Evolutionary conservation across 345 rosid species (phyloP).

Genomic region (Heritiera fomes): DNA sequence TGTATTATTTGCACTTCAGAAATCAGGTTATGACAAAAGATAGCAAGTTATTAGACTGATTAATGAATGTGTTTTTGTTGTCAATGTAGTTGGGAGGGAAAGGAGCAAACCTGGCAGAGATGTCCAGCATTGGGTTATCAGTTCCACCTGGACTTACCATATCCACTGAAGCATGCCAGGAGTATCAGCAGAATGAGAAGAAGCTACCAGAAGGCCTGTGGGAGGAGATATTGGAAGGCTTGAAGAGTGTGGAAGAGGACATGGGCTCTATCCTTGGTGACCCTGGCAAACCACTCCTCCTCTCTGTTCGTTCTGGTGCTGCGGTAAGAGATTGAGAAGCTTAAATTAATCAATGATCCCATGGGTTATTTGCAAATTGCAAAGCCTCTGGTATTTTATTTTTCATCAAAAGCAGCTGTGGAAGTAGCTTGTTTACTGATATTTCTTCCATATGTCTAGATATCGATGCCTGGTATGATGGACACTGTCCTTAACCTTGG

Average conservation of each 20-base stretch:
- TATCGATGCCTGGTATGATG: constrained; percentile 99
- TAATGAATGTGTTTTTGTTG: constrained; percentile 3
- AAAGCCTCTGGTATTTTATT: neutral
- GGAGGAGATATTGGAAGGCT: constrained; percentile 73
- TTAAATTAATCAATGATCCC: neutral
- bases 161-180: constrained; percentile 91
- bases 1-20: neutral
- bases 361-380: neutral
- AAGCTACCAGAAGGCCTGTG: constrained; percentile 67
- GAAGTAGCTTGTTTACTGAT: neutral
- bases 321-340: constrained; percentile 55
- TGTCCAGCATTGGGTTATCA: constrained; percentile 92
- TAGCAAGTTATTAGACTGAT: neutral
- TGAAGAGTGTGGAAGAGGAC: constrained; percentile 56
- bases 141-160: constrained; percentile 95
- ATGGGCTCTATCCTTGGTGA: constrained; percentile 85
- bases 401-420: neutral
- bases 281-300: constrained; percentile 81
- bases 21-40: no score
- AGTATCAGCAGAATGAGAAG: constrained; percentile 67
- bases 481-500: constrained; percentile 99
- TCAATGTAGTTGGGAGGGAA: constrained; percentile 81
- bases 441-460: constrained; percentile 37
- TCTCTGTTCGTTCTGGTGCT: constrained; percentile 98
- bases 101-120: constrained; percentile 96